Base-by-base conservation (phyloP, 352 stramenopile genomes). In the Phytophthora ohioensis region DNA sequence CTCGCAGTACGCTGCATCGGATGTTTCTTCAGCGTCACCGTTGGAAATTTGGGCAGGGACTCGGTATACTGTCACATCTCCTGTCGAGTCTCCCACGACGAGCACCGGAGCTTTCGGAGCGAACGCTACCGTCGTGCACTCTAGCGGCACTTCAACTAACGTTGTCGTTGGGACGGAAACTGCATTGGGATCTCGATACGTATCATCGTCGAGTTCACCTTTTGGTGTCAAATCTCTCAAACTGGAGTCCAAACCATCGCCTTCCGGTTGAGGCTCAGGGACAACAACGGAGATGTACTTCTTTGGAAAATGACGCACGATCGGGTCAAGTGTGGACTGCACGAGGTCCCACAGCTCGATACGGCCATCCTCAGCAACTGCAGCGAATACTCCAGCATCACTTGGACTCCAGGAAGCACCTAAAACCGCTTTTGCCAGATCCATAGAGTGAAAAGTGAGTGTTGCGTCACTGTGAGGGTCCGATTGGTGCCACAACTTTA, bases 291-390 rank as follows among this genome's bases (percentile, higher is more conserved):
- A 47, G 9, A 67, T 69, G 35, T 71, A 85, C 30, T 88, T 91
- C 48, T 89, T 92, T 2, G 84, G 86, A 49, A 91, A 92, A 62
- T 90, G 79, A 11, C 81, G 90, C 38, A 95, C 81, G 17, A 94
- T 87, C 0, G 92, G 92, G 52, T 98, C 91, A 0, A 98, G 71
- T 27, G 78, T 92, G 9, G 86, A 97, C 39, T 92, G 78, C 6
- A 76, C 70, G n/a, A 98, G 73, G 63, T 98, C 90, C 92, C 92
- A 98, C 45, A 98, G 90, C 64, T 97, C 88, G 34, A 98, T 90
- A 21, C 91, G 84, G n/a, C 92, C 93, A 65, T 98, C 93, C 58
- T 96, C 91, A 0, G 88, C 85, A 10, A 97, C 92, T 0, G 80
- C 85, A 15, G 84, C 91, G 64, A 98, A 97, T 9, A 98, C 81